phyloP scores from a whole-genome alignment of 1,139 yeast species.

The Taphrina communis region DNA sequence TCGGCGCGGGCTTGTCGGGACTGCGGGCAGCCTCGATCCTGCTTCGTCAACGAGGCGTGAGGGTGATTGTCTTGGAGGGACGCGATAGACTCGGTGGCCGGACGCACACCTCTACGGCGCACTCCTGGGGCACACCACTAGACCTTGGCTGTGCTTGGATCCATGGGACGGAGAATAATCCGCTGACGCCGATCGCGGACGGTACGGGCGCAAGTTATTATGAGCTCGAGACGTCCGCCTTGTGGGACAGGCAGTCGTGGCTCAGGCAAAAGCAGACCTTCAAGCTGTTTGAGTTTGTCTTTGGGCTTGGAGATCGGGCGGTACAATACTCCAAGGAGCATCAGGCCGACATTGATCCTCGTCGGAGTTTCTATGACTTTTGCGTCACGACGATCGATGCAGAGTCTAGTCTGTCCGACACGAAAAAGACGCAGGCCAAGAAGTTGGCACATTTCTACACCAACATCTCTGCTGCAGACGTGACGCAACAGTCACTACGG shows the following conservation, averaged over 20 bases:
- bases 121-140: constrained; percentile 29
- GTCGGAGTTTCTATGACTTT: constrained; percentile 14
- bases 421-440: constrained; percentile 8
- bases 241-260: constrained; percentile 16
- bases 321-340: constrained; percentile 15
- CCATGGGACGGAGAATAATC: constrained; percentile 20
- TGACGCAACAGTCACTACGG: constrained; percentile 23
- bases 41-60: constrained; percentile 52
- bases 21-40: constrained; percentile 53
- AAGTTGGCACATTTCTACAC: constrained; percentile 29
- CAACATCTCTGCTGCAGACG: constrained; percentile 27
- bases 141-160: constrained; percentile 33
- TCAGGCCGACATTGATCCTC: constrained; percentile 7
- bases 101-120: constrained; percentile 53
- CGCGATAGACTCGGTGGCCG: constrained; percentile 56
- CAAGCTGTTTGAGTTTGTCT: constrained; percentile 21
- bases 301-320: constrained; percentile 15
- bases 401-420: not conserved
- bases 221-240: constrained; percentile 18
- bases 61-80: constrained; percentile 54
- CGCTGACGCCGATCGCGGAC: constrained; percentile 23
- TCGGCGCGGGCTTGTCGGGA: constrained; percentile 57
- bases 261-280: not conserved
- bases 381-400: constrained; percentile 10
- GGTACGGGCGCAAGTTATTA: not conserved